Evolutionary conservation across 306 rosid species (phyloP), one percentile per base, ranked within the genome.

Genomic region (Acacia acuminata): DNA sequence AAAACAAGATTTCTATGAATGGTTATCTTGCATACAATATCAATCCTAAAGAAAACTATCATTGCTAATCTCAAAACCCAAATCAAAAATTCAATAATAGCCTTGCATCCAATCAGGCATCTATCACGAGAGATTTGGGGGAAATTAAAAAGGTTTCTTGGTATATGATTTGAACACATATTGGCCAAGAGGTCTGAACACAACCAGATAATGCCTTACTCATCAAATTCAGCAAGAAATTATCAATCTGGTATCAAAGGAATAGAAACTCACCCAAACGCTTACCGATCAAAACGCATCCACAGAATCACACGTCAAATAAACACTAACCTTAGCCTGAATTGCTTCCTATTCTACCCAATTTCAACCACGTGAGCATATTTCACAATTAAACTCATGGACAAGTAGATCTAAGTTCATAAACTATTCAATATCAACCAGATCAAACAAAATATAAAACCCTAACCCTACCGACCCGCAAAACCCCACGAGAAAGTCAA

Each of bases 401-500:
- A n/a, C 70, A 67, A 3, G n/a, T 8, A 77, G 68, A 79, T 85
- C 83, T 44, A 76, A 63, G 10, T 60, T 6, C 71, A 76, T 48
- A 30, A 70, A 34, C 55, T 63, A 51, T 76, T 69, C 61, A 73
- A 60, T 13, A 42, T 63, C 67, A 30, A 72, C 24, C 27, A 22
- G 12, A 43, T 66, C 50, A 36, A 81, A 45, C 6, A 76, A 11
- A 65, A 22, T 8, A 16, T 25, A 8, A 79, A 51, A 67, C 22
- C 40, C 77, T 61, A 71, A 68, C 10, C 73, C 75, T 72, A 66
- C 24, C 34, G 27, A 79, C 72, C 74, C 63, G 51, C 77, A 16
- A 78, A 65, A 24, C 51, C 67, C 48, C 42, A 45, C 20, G 61
- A 77, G n/a, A 24, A 82, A 48, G 73, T 84, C 82, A 85, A 82